Percentiles rank a stretch among this genome's conserved stretches.
Conservation (phyloP, 805 yeast genomes). For the Tanozyma kutaoensis region DNA sequence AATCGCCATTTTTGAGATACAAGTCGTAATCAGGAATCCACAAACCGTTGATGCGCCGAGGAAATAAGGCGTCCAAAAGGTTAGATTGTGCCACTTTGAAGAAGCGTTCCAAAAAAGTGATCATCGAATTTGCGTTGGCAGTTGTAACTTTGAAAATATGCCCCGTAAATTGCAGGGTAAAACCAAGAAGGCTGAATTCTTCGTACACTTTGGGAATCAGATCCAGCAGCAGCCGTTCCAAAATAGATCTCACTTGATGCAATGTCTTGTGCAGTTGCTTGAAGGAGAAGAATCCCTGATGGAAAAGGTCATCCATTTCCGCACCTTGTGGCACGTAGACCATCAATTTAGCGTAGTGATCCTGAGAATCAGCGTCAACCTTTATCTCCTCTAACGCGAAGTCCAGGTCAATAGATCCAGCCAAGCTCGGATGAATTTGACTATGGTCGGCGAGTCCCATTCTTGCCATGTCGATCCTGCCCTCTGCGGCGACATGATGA, state of each 20-base stretch:
- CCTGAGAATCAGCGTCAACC: conserved; percentile 5
- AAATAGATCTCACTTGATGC: conserved; percentile 1
- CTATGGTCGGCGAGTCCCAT: conserved; percentile 1
- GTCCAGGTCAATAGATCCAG: conserved; percentile 2
- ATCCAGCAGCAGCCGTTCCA: conserved; percentile 2
- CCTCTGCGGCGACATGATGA: conserved; percentile 5
- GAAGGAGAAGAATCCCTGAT: conserved; percentile 2
- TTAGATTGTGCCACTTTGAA: conserved; percentile 1
- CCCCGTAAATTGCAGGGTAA: conserved; percentile 5
- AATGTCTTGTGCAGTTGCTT: conserved; percentile 3
- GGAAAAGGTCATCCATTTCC: conserved; percentile 4
- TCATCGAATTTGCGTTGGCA: conserved; percentile 5
- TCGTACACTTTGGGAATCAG: conserved; percentile 4
- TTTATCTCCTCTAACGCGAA: conserved; percentile 3
- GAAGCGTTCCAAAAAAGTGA: conserved; percentile 3
- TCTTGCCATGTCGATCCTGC: not conserved
- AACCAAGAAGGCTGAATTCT: conserved; percentile 4
- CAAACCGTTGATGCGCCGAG: conserved; percentile 4
- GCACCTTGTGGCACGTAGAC: conserved; percentile 4
- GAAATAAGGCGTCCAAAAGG: conserved; percentile 2
- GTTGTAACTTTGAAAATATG: conserved; percentile 7
- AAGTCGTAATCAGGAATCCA: conserved; percentile 8
- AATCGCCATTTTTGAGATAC: conserved; percentile 3
- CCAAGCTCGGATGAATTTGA: conserved; percentile 7
- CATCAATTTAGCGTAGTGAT: conserved; percentile 3